Evolutionary conservation across 2,329 filamentous ascomycete genomes (phyloP).

Genomic region (Achaetomium macrosporum): DNA sequence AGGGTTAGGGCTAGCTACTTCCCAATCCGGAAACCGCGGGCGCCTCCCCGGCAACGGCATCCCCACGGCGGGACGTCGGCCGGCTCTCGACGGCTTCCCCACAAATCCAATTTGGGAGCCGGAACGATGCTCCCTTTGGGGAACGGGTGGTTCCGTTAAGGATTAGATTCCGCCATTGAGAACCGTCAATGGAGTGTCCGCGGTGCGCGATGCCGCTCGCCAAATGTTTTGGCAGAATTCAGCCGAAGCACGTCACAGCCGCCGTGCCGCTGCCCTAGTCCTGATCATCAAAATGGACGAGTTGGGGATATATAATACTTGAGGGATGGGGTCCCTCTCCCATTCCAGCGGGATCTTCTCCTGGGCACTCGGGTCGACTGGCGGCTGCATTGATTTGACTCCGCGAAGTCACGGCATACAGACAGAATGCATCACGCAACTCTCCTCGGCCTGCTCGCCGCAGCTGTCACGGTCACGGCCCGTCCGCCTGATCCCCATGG

Average conservation of each 20-base stretch:
- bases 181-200: neutral
- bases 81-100: slow-evolving; percentile 4
- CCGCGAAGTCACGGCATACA: neutral
- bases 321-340: neutral
- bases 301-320: neutral
- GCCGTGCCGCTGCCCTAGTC: neutral
- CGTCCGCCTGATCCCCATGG: neutral
- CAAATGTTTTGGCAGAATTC: slow-evolving; percentile 16
- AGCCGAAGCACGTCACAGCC: slow-evolving; percentile 13
- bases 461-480: slow-evolving; percentile 10
- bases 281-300: neutral
- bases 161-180: slow-evolving; percentile 4
- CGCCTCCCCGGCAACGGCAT: neutral
- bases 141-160: neutral
- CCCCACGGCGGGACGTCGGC: neutral
- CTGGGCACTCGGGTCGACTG: neutral
- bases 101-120: slow-evolving; percentile 17
- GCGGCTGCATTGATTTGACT: neutral
- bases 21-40: neutral
- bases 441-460: slow-evolving; percentile 19
- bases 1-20: neutral
- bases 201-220: slow-evolving; percentile 21
- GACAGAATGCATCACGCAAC: slow-evolving; percentile 18
- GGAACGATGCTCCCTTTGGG: slow-evolving; percentile 20
- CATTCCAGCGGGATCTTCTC: neutral